Evolutionary conservation across 768 basidiomycete species (phyloP).

Genomic region (Russula griseocarnosa): DNA sequence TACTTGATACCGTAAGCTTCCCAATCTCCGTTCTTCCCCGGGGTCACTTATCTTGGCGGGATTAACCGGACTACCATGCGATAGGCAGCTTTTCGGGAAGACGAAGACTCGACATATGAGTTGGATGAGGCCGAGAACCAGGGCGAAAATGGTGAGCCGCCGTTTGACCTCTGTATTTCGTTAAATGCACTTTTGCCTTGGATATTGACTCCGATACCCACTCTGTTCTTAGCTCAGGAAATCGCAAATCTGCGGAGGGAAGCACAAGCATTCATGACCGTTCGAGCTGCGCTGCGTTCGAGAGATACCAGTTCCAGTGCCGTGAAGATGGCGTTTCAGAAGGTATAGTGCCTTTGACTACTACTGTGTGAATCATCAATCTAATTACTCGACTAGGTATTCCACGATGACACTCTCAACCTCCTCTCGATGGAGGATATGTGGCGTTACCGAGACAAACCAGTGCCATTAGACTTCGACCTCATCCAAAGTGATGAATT

Average conservation of each 20-base stretch:
- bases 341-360: slow-evolving; percentile 49
- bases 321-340: slow-evolving; percentile 74
- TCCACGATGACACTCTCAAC: slow-evolving; percentile 80
- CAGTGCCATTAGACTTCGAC: slow-evolving; percentile 80
- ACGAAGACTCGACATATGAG: slow-evolving; percentile 76
- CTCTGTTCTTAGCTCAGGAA: slow-evolving; percentile 64
- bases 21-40: not conserved
- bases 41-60: not conserved
- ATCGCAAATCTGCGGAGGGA: slow-evolving; percentile 88
- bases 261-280: slow-evolving; percentile 80
- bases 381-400: slow-evolving; percentile 54
- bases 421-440: slow-evolving; percentile 92
- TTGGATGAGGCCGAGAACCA: slow-evolving; percentile 88
- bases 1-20: slow-evolving; percentile 82
- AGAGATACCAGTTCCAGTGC: slow-evolving; percentile 42
- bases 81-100: slow-evolving; percentile 93
- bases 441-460: slow-evolving; percentile 91
- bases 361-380: no score
- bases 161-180: not conserved
- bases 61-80: slow-evolving; percentile 2
- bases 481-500: slow-evolving; percentile 65
- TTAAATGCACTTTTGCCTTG: not conserved
- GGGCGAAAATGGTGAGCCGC: slow-evolving; percentile 79
- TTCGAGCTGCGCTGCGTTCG: slow-evolving; percentile 63
- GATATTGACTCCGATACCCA: not conserved